These are phyloP conservation scores for Aegle marmelos DNA, from an alignment of 345 rosid genomes.

Conservation along the genomic window DNA sequence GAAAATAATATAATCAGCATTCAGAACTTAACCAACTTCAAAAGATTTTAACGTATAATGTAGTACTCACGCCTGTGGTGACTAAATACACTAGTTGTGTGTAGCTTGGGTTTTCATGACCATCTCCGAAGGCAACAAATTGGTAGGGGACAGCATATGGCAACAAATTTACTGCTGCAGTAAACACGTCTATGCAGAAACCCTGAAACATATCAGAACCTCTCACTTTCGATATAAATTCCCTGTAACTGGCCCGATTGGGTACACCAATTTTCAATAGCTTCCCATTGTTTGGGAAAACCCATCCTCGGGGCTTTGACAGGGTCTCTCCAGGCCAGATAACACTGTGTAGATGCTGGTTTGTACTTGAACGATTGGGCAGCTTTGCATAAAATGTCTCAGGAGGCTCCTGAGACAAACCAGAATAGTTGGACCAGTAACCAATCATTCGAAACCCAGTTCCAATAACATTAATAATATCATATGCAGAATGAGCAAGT, in stretches of 20 bases:
- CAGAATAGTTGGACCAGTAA: slow-evolving; percentile 91
- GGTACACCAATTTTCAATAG: slow-evolving; percentile 84
- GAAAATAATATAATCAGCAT: slow-evolving; percentile 11
- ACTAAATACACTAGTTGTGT: slow-evolving; percentile 63
- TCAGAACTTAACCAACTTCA: neutral
- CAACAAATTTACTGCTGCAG: slow-evolving; percentile 72
- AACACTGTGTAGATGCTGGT: slow-evolving; percentile 52
- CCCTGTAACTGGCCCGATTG: slow-evolving; percentile 61
- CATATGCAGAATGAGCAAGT: slow-evolving; percentile 68
- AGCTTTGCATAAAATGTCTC: slow-evolving; percentile 52
- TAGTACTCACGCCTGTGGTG: slow-evolving; percentile 72
- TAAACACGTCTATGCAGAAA: slow-evolving; percentile 87
- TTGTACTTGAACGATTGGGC: slow-evolving; percentile 59
- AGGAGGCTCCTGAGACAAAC: slow-evolving; percentile 66
- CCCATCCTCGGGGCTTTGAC: slow-evolving; percentile 90
- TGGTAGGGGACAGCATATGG: slow-evolving; percentile 80
- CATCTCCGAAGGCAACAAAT: slow-evolving; percentile 76
- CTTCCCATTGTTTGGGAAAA: slow-evolving; percentile 84
- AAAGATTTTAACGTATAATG: slow-evolving; percentile 12
- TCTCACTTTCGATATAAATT: slow-evolving; percentile 66
- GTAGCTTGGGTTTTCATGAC: slow-evolving; percentile 73
- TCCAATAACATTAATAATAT: slow-evolving; percentile 79
- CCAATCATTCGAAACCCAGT: slow-evolving; percentile 78
- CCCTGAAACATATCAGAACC: slow-evolving; percentile 73
- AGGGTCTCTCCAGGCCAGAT: slow-evolving; percentile 96